Conservation (phyloP, 768 basidiomycete genomes). For the Krasilnikovozyma curviuscula region DNA sequence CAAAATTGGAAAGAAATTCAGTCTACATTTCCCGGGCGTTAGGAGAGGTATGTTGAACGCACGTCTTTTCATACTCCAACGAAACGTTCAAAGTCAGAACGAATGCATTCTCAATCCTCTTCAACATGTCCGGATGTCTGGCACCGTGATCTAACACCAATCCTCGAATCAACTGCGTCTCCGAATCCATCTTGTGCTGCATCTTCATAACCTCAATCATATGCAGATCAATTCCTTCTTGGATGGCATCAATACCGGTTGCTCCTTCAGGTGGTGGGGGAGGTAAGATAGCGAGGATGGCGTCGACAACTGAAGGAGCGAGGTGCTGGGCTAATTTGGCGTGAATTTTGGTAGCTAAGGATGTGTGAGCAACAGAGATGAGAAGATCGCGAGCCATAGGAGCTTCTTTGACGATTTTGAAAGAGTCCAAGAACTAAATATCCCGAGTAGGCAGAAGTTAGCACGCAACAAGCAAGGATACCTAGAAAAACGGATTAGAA, state of each 20-base stretch:
- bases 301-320: constrained; percentile 83
- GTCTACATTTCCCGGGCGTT: background rate
- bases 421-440: constrained; percentile 70
- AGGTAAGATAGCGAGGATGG: constrained; percentile 62
- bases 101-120: constrained; percentile 86
- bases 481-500: background rate
- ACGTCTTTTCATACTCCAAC: constrained; percentile 99
- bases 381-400: constrained; percentile 71
- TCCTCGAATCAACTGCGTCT: constrained; percentile 86
- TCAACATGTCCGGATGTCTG: constrained; percentile 97
- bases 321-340: constrained; percentile 63
- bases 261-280: constrained; percentile 34
- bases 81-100: constrained; percentile 92
- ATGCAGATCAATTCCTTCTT: constrained; percentile 87
- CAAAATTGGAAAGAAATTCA: constrained; percentile 8
- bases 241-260: constrained; percentile 49
- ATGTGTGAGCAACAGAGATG: constrained; percentile 86
- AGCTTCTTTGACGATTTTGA: constrained; percentile 45
- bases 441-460: background rate
- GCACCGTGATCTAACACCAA: constrained; percentile 89
- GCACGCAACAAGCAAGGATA: background rate
- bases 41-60: constrained; percentile 25
- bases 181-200: constrained; percentile 95
- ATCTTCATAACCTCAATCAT: constrained; percentile 99
- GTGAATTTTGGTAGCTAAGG: constrained; percentile 82